Evolutionary conservation across 352 stramenopile genomes (phyloP), one percentile per base, ranked within the genome.

Genomic region (Globisporangium echinulatum): DNA sequence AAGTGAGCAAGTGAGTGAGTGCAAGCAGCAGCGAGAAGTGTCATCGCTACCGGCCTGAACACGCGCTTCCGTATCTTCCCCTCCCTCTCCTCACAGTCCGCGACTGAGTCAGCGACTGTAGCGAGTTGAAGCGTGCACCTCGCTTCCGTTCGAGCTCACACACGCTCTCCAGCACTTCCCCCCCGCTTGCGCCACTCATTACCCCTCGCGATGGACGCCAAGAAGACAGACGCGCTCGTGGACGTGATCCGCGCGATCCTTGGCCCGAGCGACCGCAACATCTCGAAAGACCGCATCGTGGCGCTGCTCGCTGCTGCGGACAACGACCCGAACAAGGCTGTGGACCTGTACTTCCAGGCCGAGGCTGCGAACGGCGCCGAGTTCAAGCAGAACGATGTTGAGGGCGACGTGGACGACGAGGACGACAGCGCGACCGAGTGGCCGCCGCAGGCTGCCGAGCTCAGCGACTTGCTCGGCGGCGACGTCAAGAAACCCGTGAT

Each of bases 241-340:
- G 80, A 88, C 33, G 74, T 75, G 19, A 92, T 92, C 69, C 82
- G 82, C 75, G 78, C 76, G 50, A 90, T 92, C 65, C 79, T 92
- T 58, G 82, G 78, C 2, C 72, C 75, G 13, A 77, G 64, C 66
- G 73, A 81, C 71, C 59, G 57, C 50, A 70, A 74, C 44, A 53
- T 84, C 43, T 87, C 83, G 37, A 76, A 77, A 52, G 77, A 90
- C 15, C 74, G 67, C 59, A 90, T 92, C 59, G 50, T 91, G 47
- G 67, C 62, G 68, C 68, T 93, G 53, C 66, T 93, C 7, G n/a
- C 60, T 4, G 59, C 84, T 59, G 81, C 81, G 9, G 68, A 60
- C 33, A 84, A 88, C 61, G 79, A 93, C 62, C 81, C 83, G 14
- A 90, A 93, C 71, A 93, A 93, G 65, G 83, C 81, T 4, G 79